A percentile compares a stretch with the other conserved stretches of the same genome.
Evolutionary conservation across 2,329 filamentous ascomycete species (phyloP).

Genomic region (Pochonia chlamydosporia): DNA sequence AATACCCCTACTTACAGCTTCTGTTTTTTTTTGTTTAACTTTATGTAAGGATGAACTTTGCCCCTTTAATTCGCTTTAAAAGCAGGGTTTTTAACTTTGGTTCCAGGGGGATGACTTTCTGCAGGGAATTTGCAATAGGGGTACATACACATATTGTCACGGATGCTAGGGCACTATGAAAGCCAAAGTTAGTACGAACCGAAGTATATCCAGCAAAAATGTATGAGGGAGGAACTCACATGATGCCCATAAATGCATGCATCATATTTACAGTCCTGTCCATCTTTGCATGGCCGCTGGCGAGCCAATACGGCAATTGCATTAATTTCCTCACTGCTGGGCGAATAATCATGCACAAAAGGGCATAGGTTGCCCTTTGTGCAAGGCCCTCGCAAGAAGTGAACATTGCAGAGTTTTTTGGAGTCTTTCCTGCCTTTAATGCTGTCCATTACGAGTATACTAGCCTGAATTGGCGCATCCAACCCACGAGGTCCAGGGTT

Average conservation of each 20-base stretch:
- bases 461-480: conserved; percentile 44
- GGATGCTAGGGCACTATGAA: conserved; percentile 49
- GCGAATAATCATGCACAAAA: conserved; percentile 52
- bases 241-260: conserved; percentile 61
- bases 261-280: conserved; percentile 50
- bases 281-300: conserved; percentile 50
- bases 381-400: conserved; percentile 54
- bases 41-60: no score
- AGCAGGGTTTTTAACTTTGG: conserved; percentile 37
- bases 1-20: no score
- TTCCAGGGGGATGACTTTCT: conserved; percentile 51
- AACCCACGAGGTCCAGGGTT: conserved; percentile 48
- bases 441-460: conserved; percentile 39
- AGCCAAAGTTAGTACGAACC: no score
- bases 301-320: conserved; percentile 52
- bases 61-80: conserved; percentile 29
- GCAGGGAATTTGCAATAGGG: conserved; percentile 50
- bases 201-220: no score
- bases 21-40: no score
- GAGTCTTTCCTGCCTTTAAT: conserved; percentile 50
- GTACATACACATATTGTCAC: conserved; percentile 44
- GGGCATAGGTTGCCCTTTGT: conserved; percentile 46
- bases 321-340: conserved; percentile 46
- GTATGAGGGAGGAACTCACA: conserved; percentile 30
- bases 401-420: conserved; percentile 57